Evolutionary conservation across 202 grass and related monocot species (phyloP), one percentile per base, ranked within the genome.

Genomic region (Miscanthus sacchariflorus): DNA sequence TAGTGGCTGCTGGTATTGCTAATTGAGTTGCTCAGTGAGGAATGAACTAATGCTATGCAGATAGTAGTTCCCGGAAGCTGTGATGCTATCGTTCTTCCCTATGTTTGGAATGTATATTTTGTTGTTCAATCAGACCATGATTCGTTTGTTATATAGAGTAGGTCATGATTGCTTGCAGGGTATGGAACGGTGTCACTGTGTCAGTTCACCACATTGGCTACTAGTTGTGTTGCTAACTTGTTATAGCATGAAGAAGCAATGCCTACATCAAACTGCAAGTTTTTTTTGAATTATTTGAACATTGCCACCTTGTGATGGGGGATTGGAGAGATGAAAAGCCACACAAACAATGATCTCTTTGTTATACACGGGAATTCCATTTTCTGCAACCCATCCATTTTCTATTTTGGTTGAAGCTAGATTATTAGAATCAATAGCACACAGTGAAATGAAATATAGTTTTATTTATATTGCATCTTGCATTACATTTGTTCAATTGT

Each of bases 221-320:
- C 18, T 81, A 54, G 61, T 68, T 14, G 64, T 30, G 25, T 67
- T 67, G 63, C 13, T 27, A 44, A 23, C 33, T 39, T 9, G 33
- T 18, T 58, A 30, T 76, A 30, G 49, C 72, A 59, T 77, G 36
- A 4, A 27, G 5, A 86, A 40, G 27, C 14, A 64, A 11, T 28
- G 7, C 38, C 38, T 78, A 36, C 12, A 49, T 49, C 4, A 50
- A 43, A 70, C 70, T 28, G 15, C 12, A 50, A 17, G 39, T 18
- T 23, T 81, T 44, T 35, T 19, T 19, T 76, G 70, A 74, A 70
- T 81, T 79, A 30, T 81, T 54, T 2, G 38, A 54, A 75, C 6
- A 35, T 42, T 23, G 7, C 27, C 25, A 27, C 9, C 12, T 76
- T 48, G n/a, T 27, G 19, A 12, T 33, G 43, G 25, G 19, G 66